Conservation (phyloP, 1,284 basidiomycete genomes). For the Cryptococcus neoformans region DNA sequence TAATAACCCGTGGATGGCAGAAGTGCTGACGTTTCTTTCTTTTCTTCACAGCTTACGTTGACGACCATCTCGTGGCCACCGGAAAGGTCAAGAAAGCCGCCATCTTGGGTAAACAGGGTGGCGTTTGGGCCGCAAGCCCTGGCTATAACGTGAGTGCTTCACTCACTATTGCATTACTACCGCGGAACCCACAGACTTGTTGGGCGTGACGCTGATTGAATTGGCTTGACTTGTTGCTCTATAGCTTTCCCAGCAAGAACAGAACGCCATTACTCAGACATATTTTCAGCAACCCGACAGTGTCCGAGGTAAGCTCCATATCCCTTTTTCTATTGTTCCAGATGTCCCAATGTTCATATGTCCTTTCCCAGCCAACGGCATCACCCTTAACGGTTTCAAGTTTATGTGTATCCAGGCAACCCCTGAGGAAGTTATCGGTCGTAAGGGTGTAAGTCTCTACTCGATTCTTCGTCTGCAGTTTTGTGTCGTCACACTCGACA, state of each 20-base stretch:
- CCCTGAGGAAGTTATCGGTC: constrained; percentile 67
- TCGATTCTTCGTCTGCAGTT: not conserved
- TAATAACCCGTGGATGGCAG: not conserved
- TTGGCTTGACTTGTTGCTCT: not conserved
- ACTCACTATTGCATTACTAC: not conserved
- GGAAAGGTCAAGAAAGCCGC: constrained; percentile 75
- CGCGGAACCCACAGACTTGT: not conserved
- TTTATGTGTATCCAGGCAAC: constrained; percentile 70
- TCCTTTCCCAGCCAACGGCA: constrained; percentile 54
- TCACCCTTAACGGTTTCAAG: constrained; percentile 71
- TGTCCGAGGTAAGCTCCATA: constrained; percentile 50
- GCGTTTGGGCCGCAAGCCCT: constrained; percentile 76
- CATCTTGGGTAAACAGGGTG: constrained; percentile 79
- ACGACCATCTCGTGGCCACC: constrained; percentile 74
- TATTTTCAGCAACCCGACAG: constrained; percentile 56
- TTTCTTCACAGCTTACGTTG: constrained; percentile 68
- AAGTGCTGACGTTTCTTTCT: not conserved
- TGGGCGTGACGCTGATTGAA: not conserved
- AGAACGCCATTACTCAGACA: constrained; percentile 60
- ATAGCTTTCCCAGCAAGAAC: constrained; percentile 73
- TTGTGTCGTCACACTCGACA: not conserved
- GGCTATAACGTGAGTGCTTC: constrained; percentile 68
- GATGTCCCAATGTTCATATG: not conserved
- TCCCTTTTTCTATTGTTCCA: constrained; percentile 2
- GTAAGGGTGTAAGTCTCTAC: constrained; percentile 65